Percentiles rank a stretch among this genome's conserved stretches.
phyloP scores from a whole-genome alignment of 2,329 filamentous ascomycete genomes.

The Myriosclerotinia scirpicola region DNA sequence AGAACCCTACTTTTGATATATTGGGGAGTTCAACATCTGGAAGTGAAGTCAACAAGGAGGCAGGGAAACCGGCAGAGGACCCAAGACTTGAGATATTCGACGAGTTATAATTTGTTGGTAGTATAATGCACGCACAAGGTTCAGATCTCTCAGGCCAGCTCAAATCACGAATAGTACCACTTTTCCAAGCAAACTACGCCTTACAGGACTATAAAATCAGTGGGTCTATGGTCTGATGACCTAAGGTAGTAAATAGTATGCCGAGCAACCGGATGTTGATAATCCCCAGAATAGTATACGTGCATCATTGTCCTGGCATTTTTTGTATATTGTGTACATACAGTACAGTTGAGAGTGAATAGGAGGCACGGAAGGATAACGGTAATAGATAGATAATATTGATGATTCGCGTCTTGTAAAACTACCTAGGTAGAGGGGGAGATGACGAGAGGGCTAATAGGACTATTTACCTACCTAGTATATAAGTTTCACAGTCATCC shows the following conservation, averaged over 20 bases:
- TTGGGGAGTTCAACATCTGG: slow-evolving; percentile 24
- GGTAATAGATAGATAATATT: neutral
- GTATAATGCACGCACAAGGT: slow-evolving; percentile 6
- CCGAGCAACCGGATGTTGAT: slow-evolving; percentile 7
- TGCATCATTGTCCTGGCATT: too few relatives aligned
- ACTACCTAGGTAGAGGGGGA: too few relatives aligned
- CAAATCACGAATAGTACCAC: neutral
- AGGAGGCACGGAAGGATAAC: neutral
- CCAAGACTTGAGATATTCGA: slow-evolving; percentile 39
- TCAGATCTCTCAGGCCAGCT: neutral
- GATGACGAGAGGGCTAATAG: too few relatives aligned
- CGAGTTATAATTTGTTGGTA: slow-evolving; percentile 35
- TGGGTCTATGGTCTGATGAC: slow-evolving; percentile 12
- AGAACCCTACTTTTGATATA: slow-evolving; percentile 26
- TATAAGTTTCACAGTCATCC: too few relatives aligned
- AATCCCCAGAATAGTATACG: neutral
- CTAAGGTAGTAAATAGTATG: neutral
- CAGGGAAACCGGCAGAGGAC: slow-evolving; percentile 33
- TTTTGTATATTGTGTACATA: too few relatives aligned
- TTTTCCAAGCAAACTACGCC: slow-evolving; percentile 10
- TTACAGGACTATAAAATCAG: slow-evolving; percentile 1
- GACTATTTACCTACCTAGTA: too few relatives aligned
- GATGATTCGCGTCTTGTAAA: neutral
- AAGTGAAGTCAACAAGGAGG: slow-evolving; percentile 22
- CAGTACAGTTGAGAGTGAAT: too few relatives aligned